These are phyloP conservation scores for Myxozyma neglecta DNA, from an alignment of 805 yeast genomes.

Conservation along the genomic window DNA sequence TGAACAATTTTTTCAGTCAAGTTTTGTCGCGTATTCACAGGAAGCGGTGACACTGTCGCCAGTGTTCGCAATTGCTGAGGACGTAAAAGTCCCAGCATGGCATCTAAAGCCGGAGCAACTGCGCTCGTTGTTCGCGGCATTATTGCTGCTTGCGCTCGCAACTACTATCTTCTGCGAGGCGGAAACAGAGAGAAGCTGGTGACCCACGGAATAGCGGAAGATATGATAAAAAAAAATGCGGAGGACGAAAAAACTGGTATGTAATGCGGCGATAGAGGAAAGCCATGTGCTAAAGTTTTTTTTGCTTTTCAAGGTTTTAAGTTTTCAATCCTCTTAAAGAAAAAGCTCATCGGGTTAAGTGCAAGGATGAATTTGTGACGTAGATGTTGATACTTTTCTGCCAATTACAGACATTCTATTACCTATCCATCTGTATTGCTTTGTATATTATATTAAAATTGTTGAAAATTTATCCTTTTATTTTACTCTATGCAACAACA, in stretches of 20 bases:
- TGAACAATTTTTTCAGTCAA: constrained; percentile 95
- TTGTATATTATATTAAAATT: not conserved
- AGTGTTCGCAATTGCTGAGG: constrained; percentile 13
- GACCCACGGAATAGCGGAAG: not conserved
- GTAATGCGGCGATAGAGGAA: not conserved
- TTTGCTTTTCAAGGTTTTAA: not conserved
- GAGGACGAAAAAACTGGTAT: constrained; percentile 3
- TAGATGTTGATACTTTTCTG: too few relatives aligned
- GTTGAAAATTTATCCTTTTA: not conserved
- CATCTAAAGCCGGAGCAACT: constrained; percentile 4
- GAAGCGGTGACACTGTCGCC: constrained; percentile 15
- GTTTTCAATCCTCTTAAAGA: not conserved
- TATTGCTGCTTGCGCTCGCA: not conserved
- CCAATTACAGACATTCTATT: constrained; percentile 4
- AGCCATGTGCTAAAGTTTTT: not conserved
- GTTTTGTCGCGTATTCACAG: constrained; percentile 54
- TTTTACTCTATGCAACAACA: constrained; percentile 2
- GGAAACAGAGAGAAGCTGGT: not conserved
- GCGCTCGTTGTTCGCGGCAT: constrained; percentile 13
- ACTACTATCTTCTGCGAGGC: not conserved
- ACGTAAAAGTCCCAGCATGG: constrained; percentile 6
- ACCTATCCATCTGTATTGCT: not conserved
- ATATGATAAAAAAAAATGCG: not conserved
- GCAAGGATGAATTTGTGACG: not conserved
- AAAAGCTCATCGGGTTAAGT: not conserved